Percentiles rank a stretch among this genome's conserved stretches.
Evolutionary conservation across 352 stramenopile genomes (phyloP).

Genomic region (Pythium utonaiense): DNA sequence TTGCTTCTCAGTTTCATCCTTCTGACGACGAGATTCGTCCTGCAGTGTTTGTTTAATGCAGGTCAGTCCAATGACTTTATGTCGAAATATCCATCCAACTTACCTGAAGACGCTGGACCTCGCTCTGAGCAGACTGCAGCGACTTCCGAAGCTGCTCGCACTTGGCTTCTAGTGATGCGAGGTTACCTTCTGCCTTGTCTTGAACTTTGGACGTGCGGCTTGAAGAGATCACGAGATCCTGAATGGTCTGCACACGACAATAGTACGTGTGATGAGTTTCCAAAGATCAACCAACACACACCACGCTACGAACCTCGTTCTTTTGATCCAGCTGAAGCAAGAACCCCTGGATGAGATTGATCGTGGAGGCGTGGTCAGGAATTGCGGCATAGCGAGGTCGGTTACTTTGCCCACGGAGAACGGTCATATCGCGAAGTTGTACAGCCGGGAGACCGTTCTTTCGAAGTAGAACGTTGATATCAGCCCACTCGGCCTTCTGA

Average conservation of each 20-base stretch:
- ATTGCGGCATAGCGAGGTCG: slow-evolving; percentile 1
- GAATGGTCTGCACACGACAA: slow-evolving; percentile 70
- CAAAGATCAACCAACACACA: no score
- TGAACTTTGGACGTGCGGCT: slow-evolving; percentile 55
- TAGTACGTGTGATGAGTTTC: no score
- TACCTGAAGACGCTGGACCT: slow-evolving; percentile 62
- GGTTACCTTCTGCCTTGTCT: slow-evolving; percentile 39
- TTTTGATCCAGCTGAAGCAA: slow-evolving; percentile 56
- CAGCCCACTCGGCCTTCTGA: slow-evolving; percentile 34
- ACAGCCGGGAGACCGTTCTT: slow-evolving; percentile 54
- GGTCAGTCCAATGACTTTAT: no score
- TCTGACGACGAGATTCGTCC: slow-evolving; percentile 43
- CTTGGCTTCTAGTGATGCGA: slow-evolving; percentile 50
- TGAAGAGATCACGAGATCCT: slow-evolving; percentile 70
- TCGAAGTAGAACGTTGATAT: slow-evolving; percentile 56
- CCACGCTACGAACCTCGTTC: slow-evolving; percentile 54
- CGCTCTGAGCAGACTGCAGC: slow-evolving; percentile 46
- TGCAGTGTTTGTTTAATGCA: slow-evolving; percentile 12
- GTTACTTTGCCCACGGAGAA: not conserved
- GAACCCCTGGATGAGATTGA: slow-evolving; percentile 63
- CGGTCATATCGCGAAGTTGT: slow-evolving; percentile 27
- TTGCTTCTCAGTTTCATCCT: slow-evolving; percentile 42
- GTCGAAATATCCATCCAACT: not conserved
- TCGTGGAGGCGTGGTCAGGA: slow-evolving; percentile 46
- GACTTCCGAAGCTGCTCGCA: slow-evolving; percentile 34